Evolutionary conservation across 1,284 basidiomycete genomes (phyloP).

Genomic region (Inonotus hispidus): DNA sequence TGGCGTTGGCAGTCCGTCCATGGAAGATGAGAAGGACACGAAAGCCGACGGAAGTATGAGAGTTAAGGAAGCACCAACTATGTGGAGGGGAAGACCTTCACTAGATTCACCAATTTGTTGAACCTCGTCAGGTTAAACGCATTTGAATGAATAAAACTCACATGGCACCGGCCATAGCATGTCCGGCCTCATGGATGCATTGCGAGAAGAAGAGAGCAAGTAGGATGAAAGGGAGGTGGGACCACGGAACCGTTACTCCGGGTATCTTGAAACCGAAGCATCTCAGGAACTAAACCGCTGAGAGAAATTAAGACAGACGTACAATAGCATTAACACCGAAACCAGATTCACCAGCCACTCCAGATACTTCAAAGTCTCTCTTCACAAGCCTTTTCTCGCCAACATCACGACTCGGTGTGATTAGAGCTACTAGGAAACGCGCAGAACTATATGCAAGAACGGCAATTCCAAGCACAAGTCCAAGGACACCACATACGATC

Average conservation of each 20-base stretch:
- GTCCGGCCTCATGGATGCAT: slow-evolving; percentile 64
- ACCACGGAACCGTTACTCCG: slow-evolving; percentile 66
- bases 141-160: slow-evolving; percentile 30
- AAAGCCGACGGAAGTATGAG: slow-evolving; percentile 66
- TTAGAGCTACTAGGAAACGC: background rate
- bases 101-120: slow-evolving; percentile 27
- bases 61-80: slow-evolving; percentile 51
- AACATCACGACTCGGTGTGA: slow-evolving; percentile 22
- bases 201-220: slow-evolving; percentile 54
- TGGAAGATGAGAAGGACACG: slow-evolving; percentile 43
- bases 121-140: background rate
- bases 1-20: slow-evolving; percentile 36
- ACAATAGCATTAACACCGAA: slow-evolving; percentile 38
- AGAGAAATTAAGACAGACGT: slow-evolving; percentile 22
- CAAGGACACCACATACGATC: slow-evolving; percentile 39
- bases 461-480: slow-evolving; percentile 42
- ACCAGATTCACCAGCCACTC: background rate
- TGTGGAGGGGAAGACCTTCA: slow-evolving; percentile 48
- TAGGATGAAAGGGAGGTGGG: slow-evolving; percentile 55
- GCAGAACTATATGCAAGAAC: slow-evolving; percentile 36
- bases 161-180: slow-evolving; percentile 62
- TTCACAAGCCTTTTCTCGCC: slow-evolving; percentile 19
- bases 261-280: slow-evolving; percentile 49
- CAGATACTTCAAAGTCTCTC: slow-evolving; percentile 12
- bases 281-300: too few relatives aligned